A percentile compares a stretch with the other conserved stretches of the same genome.
These are phyloP conservation scores for Cucumis hystrix DNA, from an alignment of 306 rosid genomes.

Conservation along the genomic window DNA sequence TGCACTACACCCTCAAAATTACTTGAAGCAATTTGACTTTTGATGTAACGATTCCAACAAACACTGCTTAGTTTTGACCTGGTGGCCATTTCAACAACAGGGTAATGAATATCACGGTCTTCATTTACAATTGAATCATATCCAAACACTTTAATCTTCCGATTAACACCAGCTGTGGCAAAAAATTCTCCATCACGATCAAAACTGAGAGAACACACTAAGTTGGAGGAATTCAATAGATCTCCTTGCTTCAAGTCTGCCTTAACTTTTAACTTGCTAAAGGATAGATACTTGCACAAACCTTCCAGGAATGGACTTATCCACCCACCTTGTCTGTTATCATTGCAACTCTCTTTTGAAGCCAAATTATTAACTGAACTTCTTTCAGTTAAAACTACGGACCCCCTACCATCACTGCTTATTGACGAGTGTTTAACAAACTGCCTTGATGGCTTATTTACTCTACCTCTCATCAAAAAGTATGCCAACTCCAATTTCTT, in stretches of 20 bases:
- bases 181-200: slow-evolving; percentile 94
- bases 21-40: slow-evolving; percentile 96
- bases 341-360: slow-evolving; percentile 40
- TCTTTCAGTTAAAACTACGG: slow-evolving; percentile 47
- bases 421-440: slow-evolving; percentile 38
- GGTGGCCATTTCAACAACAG: slow-evolving; percentile 86
- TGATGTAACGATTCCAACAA: slow-evolving; percentile 94
- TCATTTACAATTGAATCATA: slow-evolving; percentile 61
- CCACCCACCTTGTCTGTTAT: slow-evolving; percentile 62
- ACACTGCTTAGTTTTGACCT: slow-evolving; percentile 81
- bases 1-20: slow-evolving; percentile 97
- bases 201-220: slow-evolving; percentile 80
- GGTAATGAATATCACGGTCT: slow-evolving; percentile 91
- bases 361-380: slow-evolving; percentile 51
- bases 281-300: slow-evolving; percentile 86
- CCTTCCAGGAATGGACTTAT: slow-evolving; percentile 93
- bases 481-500: slow-evolving; percentile 86
- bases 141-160: slow-evolving; percentile 86
- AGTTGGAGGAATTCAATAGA: slow-evolving; percentile 86
- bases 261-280: slow-evolving; percentile 67
- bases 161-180: slow-evolving; percentile 92
- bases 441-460: slow-evolving; percentile 29
- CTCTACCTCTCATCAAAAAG: slow-evolving; percentile 66
- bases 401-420: slow-evolving; percentile 61
- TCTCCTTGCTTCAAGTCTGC: slow-evolving; percentile 98